phyloP scores from a whole-genome alignment of 1,284 basidiomycete species.

The Marasmius sp. region DNA sequence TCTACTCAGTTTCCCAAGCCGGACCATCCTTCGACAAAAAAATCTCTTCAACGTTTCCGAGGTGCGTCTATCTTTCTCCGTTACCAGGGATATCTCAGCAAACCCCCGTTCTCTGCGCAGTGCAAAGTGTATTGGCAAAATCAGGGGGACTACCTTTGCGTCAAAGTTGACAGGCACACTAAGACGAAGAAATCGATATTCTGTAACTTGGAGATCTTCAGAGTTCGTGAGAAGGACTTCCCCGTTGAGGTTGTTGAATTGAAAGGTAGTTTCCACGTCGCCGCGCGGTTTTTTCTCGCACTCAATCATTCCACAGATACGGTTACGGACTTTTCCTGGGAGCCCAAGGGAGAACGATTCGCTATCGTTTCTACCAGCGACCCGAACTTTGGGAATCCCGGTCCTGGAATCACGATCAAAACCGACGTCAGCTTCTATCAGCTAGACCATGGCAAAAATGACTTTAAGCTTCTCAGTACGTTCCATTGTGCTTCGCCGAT shows the following conservation, averaged over 20 bases:
- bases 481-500: constrained; percentile 11
- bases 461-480: constrained; percentile 89
- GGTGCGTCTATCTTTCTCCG: constrained; percentile 47
- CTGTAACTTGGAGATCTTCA: constrained; percentile 98
- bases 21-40: constrained; percentile 88
- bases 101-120: constrained; percentile 38
- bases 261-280: constrained; percentile 62
- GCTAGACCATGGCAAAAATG: constrained; percentile 90
- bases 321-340: constrained; percentile 98
- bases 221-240: constrained; percentile 96
- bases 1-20: constrained; percentile 86
- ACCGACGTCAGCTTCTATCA: constrained; percentile 98
- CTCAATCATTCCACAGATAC: constrained; percentile 61
- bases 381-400: constrained; percentile 88
- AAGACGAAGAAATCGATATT: constrained; percentile 99
- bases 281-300: constrained; percentile 3
- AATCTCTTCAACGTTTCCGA: constrained; percentile 99
- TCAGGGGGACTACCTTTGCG: constrained; percentile 97
- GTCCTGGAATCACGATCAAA: constrained; percentile 91
- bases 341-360: constrained; percentile 95
- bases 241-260: constrained; percentile 98
- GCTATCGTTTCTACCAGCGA: constrained; percentile 95
- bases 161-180: constrained; percentile 98
- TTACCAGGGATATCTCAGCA: background rate
- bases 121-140: constrained; percentile 99